phyloP scores from a whole-genome alignment of 139 green algal species.

The Trebouxia sp. region DNA sequence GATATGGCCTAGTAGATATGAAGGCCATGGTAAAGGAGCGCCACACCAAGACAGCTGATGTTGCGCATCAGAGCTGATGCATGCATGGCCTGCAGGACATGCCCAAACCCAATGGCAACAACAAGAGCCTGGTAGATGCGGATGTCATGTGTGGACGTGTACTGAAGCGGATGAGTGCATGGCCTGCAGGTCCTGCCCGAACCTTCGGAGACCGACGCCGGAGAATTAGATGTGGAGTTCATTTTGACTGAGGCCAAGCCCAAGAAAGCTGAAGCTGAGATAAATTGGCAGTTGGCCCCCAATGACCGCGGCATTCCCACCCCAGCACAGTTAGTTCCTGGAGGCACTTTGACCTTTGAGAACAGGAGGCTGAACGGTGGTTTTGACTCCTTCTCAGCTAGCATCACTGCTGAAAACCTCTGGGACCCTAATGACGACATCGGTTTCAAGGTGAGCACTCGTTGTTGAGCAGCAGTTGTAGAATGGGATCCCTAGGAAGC shows the following conservation, averaged over 20 bases:
- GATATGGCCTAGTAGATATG: too few species aligned
- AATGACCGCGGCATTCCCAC: slow-evolving; percentile 58
- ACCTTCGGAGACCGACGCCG: too few species aligned
- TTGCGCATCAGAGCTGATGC: background rate
- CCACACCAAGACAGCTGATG: too few species aligned
- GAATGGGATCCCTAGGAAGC: too few species aligned
- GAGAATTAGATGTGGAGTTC: too few species aligned
- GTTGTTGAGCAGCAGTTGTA: too few species aligned
- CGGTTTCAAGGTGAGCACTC: too few species aligned
- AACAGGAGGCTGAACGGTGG: slow-evolving; percentile 70
- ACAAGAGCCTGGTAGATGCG: slow-evolving; percentile 62
- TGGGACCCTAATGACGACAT: slow-evolving; percentile 63
- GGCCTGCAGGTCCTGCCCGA: too few species aligned
- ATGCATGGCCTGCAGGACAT: slow-evolving; percentile 63
- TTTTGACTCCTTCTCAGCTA: slow-evolving; percentile 50
- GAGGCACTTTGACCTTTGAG: slow-evolving; percentile 57
- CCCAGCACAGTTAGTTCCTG: slow-evolving; percentile 51
- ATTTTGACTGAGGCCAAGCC: too few species aligned
- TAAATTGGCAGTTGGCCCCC: slow-evolving; percentile 72
- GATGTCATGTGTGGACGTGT: slow-evolving; percentile 79
- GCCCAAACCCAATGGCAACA: slow-evolving; percentile 59
- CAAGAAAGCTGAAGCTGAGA: slow-evolving; percentile 57
- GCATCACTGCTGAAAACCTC: slow-evolving; percentile 74
- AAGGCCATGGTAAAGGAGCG: background rate
- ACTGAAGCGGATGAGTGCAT: too few species aligned